phyloP scores from a whole-genome alignment of 352 stramenopile species.

The Globisporangium middletonii region DNA sequence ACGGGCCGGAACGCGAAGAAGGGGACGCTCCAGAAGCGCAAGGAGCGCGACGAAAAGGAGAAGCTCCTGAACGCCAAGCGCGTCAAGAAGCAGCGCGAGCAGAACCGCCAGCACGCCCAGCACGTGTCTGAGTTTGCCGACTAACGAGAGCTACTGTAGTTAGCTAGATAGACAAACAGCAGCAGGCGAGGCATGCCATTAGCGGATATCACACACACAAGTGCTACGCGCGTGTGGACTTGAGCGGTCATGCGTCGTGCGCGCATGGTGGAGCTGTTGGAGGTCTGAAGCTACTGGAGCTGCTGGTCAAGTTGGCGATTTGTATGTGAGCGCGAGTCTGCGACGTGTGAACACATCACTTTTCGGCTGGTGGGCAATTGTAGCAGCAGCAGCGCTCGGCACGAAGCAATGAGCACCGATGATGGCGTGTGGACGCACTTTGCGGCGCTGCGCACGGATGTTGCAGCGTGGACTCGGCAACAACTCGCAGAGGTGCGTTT shows the following conservation, averaged over 20 bases:
- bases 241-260: too few species aligned
- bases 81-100: slow-evolving; percentile 49
- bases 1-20: slow-evolving; percentile 70
- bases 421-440: slow-evolving; percentile 36
- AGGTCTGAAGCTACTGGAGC: too few species aligned
- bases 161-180: not conserved
- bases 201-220: too few species aligned
- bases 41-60: slow-evolving; percentile 71
- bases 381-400: not conserved
- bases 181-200: not conserved
- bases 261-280: too few species aligned
- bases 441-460: slow-evolving; percentile 32
- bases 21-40: slow-evolving; percentile 79
- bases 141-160: slow-evolving; percentile 15
- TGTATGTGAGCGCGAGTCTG: not conserved
- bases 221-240: too few species aligned
- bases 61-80: slow-evolving; percentile 43
- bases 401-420: not conserved
- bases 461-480: slow-evolving; percentile 20
- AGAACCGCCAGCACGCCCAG: slow-evolving; percentile 62
- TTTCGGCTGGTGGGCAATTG: slow-evolving; percentile 14
- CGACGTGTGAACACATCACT: slow-evolving; percentile 11
- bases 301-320: not conserved
- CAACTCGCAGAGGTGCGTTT: slow-evolving; percentile 14
- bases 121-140: slow-evolving; percentile 76